These are phyloP conservation scores for Exophiala phaeomuriformis DNA, from an alignment of 2,329 filamentous ascomycete genomes.

Conservation along the genomic window DNA sequence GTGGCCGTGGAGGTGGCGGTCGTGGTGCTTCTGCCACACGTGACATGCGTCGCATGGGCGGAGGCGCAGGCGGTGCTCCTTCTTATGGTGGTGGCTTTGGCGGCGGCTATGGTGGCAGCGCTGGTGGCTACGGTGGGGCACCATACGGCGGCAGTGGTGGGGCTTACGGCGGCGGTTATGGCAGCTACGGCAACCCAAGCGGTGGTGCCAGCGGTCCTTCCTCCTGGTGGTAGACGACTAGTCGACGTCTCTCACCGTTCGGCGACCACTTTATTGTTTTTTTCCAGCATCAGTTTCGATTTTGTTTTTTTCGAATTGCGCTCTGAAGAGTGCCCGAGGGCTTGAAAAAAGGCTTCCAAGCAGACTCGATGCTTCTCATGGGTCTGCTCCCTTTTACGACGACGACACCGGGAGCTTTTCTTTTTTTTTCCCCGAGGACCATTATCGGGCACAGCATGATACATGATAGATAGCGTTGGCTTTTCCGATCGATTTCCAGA, in stretches of 20 bases:
- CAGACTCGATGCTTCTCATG: constrained; percentile 4
- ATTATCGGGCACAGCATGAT: constrained; percentile 37
- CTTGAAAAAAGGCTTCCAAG: constrained; percentile 26
- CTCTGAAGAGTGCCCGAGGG: constrained; percentile 36
- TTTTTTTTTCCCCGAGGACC: constrained; percentile 28
- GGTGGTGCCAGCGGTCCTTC: constrained; percentile 45
- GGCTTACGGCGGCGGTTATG: constrained; percentile 26
- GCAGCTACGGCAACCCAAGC: constrained; percentile 41
- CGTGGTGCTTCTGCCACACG: constrained; percentile 60
- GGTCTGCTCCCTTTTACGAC: constrained; percentile 13
- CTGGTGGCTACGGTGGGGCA: constrained; percentile 26
- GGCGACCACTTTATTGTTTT: constrained; percentile 34
- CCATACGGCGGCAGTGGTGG: constrained; percentile 22
- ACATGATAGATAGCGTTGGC: constrained; percentile 49
- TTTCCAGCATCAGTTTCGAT: constrained; percentile 27
- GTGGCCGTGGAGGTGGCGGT: constrained; percentile 66
- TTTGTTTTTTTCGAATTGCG: constrained; percentile 24
- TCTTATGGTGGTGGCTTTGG: constrained; percentile 32
- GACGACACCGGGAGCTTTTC: constrained; percentile 25
- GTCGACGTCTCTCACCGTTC: constrained; percentile 32
- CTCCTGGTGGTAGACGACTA: constrained; percentile 45
- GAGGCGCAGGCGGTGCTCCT: constrained; percentile 33
- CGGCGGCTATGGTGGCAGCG: constrained; percentile 26
- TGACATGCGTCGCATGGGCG: constrained; percentile 73
- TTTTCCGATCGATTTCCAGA: constrained; percentile 43